Base-by-base conservation (phyloP, 75 land plant species). In the Larix kaempferi region DNA sequence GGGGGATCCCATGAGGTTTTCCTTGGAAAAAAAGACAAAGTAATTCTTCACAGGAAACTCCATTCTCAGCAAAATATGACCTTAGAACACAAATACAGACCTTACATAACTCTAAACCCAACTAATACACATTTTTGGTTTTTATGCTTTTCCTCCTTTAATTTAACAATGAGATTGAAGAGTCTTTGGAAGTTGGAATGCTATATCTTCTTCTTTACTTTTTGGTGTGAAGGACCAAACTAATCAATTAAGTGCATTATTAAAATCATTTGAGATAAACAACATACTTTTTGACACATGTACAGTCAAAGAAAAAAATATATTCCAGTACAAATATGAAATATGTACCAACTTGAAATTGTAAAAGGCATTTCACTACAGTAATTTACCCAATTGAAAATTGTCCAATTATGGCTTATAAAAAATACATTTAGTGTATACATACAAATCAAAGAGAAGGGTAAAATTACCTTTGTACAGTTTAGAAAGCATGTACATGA, bases 401-500 rank as follows among this genome's bases (percentile, higher is more conserved):
- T 65, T 5, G 33, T 29, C 15, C 5, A 64, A 11, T 49, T 49
- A 49, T 1, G 25, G 23, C 3, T 26, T 62, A 3, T 7, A 5
- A n/a, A 3, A 62, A 25, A 27, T 39, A 4, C 41, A 39, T 39
- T 39, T 39, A 39, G 11, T 49, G 54, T 49, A 49, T 49, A 49
- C 54, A 49, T 49, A 49, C 54, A 49, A 49, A 49, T 49, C 12
- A 49, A 49, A 49, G 10, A 33, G 52, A 19, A 52, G 62, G 10
- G 16, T 61, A 19, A 5, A 3, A 33, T 74, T 61, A 86, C 89
- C 86, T 82, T 82, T 49, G 26, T 29, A 73, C 5, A 93, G 84
- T 65, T 13, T 69, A 39, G 73, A 69, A 4, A 92, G 76, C 35
- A 95, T 77, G 55, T 85, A 66, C 41, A 79, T 49, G 13, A 88